These are phyloP conservation scores for Neoarthrinium moseri DNA, from an alignment of 2,329 filamentous ascomycete genomes.

Conservation along the genomic window DNA sequence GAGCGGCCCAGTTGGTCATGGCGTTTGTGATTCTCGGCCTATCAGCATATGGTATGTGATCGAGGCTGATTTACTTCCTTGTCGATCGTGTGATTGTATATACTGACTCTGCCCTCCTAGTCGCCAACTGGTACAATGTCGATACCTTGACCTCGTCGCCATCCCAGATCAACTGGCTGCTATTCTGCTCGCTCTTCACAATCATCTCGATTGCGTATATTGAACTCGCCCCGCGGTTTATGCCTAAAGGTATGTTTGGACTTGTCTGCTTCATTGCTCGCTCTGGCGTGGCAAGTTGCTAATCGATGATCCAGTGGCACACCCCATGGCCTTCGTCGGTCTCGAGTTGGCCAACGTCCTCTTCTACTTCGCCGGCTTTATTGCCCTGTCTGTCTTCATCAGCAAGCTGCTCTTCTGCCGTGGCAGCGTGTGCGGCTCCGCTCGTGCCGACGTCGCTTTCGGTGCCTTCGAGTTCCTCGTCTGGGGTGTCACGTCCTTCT, in stretches of 20 bases:
- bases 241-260: conserved; percentile 35
- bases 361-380: conserved; percentile 60
- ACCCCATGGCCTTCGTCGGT: conserved; percentile 47
- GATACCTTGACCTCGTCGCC: conserved; percentile 55
- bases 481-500: conserved; percentile 49
- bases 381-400: conserved; percentile 58
- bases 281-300: too few relatives aligned
- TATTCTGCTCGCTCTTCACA: conserved; percentile 54
- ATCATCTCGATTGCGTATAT: conserved; percentile 55
- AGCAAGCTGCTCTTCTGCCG: conserved; percentile 54
- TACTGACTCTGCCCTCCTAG: conserved; percentile 32
- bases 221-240: conserved; percentile 46
- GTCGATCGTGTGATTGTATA: background rate
- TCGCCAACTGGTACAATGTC: conserved; percentile 59
- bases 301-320: conserved; percentile 32
- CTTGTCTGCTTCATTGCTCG: too few relatives aligned
- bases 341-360: conserved; percentile 52
- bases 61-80: background rate
- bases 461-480: conserved; percentile 51
- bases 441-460: conserved; percentile 53
- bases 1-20: conserved; percentile 44
- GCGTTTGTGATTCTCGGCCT: conserved; percentile 46
- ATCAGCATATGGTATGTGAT: conserved; percentile 46
- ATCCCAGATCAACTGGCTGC: conserved; percentile 55
- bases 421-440: conserved; percentile 55